phyloP scores from a whole-genome alignment of 768 basidiomycete genomes.

The Clitopilus hobsonii region DNA sequence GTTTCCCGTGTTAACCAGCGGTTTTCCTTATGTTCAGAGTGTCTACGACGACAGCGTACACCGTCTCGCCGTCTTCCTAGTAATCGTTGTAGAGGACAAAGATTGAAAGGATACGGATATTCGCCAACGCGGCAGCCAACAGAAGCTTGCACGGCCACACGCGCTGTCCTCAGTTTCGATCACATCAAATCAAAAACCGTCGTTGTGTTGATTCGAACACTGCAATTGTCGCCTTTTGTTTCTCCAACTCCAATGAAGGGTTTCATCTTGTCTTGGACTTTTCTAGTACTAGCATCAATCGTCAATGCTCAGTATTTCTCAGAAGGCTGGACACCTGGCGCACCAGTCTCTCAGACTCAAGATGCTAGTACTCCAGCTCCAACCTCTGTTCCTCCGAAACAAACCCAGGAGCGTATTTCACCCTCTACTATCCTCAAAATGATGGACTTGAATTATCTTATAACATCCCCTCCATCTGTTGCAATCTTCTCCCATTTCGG shows the following conservation, averaged over 20 bases:
- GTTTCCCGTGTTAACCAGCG: not conserved
- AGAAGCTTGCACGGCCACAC: not conserved
- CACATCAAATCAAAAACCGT: not conserved
- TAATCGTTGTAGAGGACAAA: not conserved
- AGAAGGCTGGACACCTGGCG: constrained; percentile 76
- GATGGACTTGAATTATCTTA: constrained; percentile 34
- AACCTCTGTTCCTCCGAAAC: constrained; percentile 17
- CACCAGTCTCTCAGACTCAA: constrained; percentile 32
- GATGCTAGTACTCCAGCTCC: constrained; percentile 7
- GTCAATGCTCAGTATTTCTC: constrained; percentile 72
- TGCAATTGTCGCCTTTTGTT: not conserved
- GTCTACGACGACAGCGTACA: not conserved
- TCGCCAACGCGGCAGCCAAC: not conserved
- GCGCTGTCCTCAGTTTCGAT: not conserved
- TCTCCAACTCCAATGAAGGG: constrained; percentile 42
- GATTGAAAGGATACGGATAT: not conserved
- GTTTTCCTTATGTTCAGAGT: not conserved
- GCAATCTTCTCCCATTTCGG: constrained; percentile 53
- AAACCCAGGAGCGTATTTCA: constrained; percentile 13
- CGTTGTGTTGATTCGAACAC: not conserved
- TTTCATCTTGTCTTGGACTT: constrained; percentile 15
- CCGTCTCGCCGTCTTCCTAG: no score
- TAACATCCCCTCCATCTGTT: constrained; percentile 52
- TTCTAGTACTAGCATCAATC: constrained; percentile 30
- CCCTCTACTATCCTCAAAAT: constrained; percentile 19